Evolutionary conservation across 2,329 filamentous ascomycete species (phyloP).

Genomic region (Boeremia lycopersici): DNA sequence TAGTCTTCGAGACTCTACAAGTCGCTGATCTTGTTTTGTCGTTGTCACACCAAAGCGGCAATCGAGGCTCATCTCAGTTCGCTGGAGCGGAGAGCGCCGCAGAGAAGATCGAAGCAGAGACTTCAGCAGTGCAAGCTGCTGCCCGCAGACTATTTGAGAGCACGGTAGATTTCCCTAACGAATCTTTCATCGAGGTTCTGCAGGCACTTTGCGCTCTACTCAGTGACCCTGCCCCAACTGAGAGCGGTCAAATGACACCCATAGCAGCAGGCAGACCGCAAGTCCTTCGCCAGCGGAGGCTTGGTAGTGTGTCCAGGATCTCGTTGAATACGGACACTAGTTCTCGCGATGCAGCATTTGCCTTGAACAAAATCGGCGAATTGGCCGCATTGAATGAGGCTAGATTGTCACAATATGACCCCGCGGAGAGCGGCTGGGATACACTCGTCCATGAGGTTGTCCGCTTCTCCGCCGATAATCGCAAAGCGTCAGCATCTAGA

Average conservation of each 20-base stretch:
- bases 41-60: slow-evolving; percentile 38
- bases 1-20: slow-evolving; percentile 88
- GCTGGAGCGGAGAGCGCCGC: slow-evolving; percentile 30
- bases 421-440: slow-evolving; percentile 76
- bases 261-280: slow-evolving; percentile 32
- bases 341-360: slow-evolving; percentile 54
- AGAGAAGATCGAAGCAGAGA: slow-evolving; percentile 70
- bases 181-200: slow-evolving; percentile 78
- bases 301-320: slow-evolving; percentile 53
- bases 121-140: slow-evolving; percentile 86
- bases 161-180: slow-evolving; percentile 86
- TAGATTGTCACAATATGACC: slow-evolving; percentile 71
- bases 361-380: slow-evolving; percentile 55
- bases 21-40: slow-evolving; percentile 87
- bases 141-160: slow-evolving; percentile 87
- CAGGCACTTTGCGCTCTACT: slow-evolving; percentile 76
- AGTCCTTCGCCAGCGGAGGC: slow-evolving; percentile 44
- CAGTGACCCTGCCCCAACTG: slow-evolving; percentile 36
- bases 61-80: slow-evolving; percentile 26
- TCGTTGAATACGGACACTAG: slow-evolving; percentile 48
- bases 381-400: slow-evolving; percentile 53
- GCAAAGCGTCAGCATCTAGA: slow-evolving; percentile 52
- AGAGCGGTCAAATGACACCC: slow-evolving; percentile 34
- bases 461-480: slow-evolving; percentile 50
- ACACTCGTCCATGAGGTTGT: slow-evolving; percentile 65